These are phyloP conservation scores for Tylopilus intermedius DNA, from an alignment of 768 basidiomycete genomes.

Conservation along the genomic window DNA sequence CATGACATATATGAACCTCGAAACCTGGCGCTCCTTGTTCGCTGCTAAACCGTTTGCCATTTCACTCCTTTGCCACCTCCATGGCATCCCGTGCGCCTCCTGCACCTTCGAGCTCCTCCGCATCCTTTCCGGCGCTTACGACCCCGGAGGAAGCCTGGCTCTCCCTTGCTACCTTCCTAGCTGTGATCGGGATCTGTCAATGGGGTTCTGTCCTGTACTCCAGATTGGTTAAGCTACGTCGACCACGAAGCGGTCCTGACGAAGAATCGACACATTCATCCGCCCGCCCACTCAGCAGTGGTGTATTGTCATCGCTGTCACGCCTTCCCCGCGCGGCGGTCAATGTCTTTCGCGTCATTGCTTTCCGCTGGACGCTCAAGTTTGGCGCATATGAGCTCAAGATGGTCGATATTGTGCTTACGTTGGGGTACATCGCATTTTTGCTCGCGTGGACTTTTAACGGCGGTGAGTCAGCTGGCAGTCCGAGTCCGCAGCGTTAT, in stretches of 20 bases:
- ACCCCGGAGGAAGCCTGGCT: conserved; percentile 18
- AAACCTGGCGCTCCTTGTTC: neutral
- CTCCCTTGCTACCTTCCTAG: conserved; percentile 11
- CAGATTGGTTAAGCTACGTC: conserved; percentile 11
- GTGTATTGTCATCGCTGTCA: conserved; percentile 33
- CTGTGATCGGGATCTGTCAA: conserved; percentile 20
- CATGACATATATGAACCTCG: neutral
- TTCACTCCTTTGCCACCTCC: neutral
- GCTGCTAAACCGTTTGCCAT: neutral
- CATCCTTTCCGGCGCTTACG: neutral
- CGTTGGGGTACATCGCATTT: conserved; percentile 40
- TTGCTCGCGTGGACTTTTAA: conserved; percentile 42
- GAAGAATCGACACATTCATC: conserved; percentile 15
- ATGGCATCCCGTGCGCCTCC: neutral
- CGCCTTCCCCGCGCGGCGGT: conserved; percentile 35
- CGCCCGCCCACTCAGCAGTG: conserved; percentile 7
- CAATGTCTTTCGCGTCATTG: conserved; percentile 43
- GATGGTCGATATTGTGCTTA: conserved; percentile 45
- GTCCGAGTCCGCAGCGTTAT: neutral
- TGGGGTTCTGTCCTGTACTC: conserved; percentile 24
- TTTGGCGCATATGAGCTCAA: conserved; percentile 38
- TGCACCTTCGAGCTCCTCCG: neutral
- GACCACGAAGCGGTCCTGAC: neutral
- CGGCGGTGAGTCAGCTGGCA: conserved; percentile 35
- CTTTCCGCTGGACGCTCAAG: conserved; percentile 46